Evolutionary conservation across 805 yeast species (phyloP), one percentile per base, ranked within the genome.

Genomic region (Kuraishia borneana): DNA sequence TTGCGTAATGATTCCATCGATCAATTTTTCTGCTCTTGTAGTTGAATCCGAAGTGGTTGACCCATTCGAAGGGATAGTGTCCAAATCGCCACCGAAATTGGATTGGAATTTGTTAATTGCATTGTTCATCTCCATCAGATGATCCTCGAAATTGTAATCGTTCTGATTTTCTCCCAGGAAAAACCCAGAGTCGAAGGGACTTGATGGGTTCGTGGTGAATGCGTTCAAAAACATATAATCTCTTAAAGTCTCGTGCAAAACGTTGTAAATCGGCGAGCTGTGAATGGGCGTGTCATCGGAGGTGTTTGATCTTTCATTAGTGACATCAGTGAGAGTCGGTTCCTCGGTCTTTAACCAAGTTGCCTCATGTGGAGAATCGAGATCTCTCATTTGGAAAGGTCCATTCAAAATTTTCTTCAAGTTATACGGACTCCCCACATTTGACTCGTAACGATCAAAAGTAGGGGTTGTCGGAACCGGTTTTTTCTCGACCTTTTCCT

Each of bases 181-280:
- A 27, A 18, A 28, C n/a, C n/a, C n/a, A n/a, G n/a, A n/a, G n/a
- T n/a, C n/a, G 10, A 41, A 7, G 3, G 30, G 29, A 23, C 21
- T 18, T 25, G 12, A 20, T 20, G 22, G 42, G 42, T 21, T 35
- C 34, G 12, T 39, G 30, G 44, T 42, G 18, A 59, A 50, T 5
- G 60, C 59, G 36, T 56, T 56, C 18, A 61, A 50, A 41, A 53
- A 54, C 63, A 62, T 61, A 36, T 56, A 56, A 39, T 60, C 65
- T 31, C 63, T 46, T 31, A 63, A 47, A 1, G 62, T 58, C 30
- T 47, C 41, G 33, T 48, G 53, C 29, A 56, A 57, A 5, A 61
- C 43, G 17, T 56, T 56, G 27, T 50, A 50, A 21, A 23, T 26
- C 18, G 26, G 36, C 3, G 30, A 36, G n/a, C n/a, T n/a, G n/a